phyloP scores from a whole-genome alignment of 345 rosid genomes.

The Fremontodendron californicum region DNA sequence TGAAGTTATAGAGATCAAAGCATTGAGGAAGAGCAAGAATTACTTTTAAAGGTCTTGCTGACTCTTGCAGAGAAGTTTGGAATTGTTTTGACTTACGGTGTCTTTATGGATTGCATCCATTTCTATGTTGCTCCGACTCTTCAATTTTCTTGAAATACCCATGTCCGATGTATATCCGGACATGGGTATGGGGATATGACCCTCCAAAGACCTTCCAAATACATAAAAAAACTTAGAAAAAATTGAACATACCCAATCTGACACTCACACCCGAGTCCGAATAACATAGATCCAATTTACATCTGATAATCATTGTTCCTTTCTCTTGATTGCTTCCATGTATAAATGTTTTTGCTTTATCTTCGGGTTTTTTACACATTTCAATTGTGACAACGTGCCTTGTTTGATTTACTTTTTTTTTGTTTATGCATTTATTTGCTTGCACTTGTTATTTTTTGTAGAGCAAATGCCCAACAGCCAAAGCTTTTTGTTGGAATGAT shows the following conservation, averaged over 20 bases:
- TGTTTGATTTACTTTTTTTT: neutral
- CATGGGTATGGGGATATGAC: too few species aligned
- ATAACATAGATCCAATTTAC: too few species aligned
- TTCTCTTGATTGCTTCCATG: neutral
- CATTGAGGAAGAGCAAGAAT: neutral
- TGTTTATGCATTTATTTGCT: slow-evolving; percentile 2
- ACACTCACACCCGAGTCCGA: too few species aligned
- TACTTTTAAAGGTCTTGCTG: neutral
- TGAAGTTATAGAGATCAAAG: neutral
- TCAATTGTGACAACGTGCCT: neutral
- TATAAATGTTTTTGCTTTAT: neutral
- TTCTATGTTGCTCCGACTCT: too few species aligned
- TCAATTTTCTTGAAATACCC: too few species aligned
- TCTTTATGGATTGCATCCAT: neutral
- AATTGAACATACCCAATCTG: too few species aligned
- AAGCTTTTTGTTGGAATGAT: too few species aligned
- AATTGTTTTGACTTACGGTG: neutral
- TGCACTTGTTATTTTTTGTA: slow-evolving; percentile 41
- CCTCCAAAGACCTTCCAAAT: too few species aligned
- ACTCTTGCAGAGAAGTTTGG: neutral
- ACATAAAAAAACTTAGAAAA: too few species aligned
- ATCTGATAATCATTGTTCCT: neutral
- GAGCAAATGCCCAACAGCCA: slow-evolving; percentile 46
- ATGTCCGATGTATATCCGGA: too few species aligned
- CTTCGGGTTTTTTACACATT: neutral